Percentiles rank a stretch among this genome's conserved stretches.
Conservation (phyloP, 139 green algal species). For the Coelastrella sp. region DNA sequence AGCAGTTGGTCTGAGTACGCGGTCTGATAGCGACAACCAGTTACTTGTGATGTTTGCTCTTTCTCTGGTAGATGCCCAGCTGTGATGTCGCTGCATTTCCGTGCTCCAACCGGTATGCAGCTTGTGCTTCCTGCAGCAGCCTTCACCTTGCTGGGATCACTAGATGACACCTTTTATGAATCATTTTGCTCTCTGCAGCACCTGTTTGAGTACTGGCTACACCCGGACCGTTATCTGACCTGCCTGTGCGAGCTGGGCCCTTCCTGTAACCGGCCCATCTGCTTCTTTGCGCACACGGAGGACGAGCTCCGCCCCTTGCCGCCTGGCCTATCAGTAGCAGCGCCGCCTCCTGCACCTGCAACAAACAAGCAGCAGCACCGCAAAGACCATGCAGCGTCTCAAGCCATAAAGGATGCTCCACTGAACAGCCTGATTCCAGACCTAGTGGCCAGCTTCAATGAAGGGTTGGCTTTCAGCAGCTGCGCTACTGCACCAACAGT, state of each 20-base stretch:
- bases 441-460: background rate
- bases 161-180: background rate
- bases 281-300: slow-evolving; percentile 71
- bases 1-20: background rate
- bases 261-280: slow-evolving; percentile 70
- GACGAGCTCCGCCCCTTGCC: slow-evolving; percentile 26
- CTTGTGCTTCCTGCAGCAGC: background rate
- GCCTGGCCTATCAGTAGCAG: background rate
- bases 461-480: slow-evolving; percentile 5
- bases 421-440: background rate
- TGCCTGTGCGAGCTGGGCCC: slow-evolving; percentile 67
- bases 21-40: background rate
- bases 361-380: background rate
- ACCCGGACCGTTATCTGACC: slow-evolving; percentile 63
- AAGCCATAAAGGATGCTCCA: background rate
- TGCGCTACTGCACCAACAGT: background rate
- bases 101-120: background rate
- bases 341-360: slow-evolving; percentile 7
- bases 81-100: background rate
- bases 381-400: background rate
- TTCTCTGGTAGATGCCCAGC: background rate
- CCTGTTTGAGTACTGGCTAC: slow-evolving; percentile 40
- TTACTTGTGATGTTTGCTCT: background rate
- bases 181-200: background rate
- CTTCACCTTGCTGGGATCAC: too few species aligned